These are phyloP conservation scores for Linderina pennispora DNA, from an alignment of 192 early-diverging fungal species.

Conservation along the genomic window DNA sequence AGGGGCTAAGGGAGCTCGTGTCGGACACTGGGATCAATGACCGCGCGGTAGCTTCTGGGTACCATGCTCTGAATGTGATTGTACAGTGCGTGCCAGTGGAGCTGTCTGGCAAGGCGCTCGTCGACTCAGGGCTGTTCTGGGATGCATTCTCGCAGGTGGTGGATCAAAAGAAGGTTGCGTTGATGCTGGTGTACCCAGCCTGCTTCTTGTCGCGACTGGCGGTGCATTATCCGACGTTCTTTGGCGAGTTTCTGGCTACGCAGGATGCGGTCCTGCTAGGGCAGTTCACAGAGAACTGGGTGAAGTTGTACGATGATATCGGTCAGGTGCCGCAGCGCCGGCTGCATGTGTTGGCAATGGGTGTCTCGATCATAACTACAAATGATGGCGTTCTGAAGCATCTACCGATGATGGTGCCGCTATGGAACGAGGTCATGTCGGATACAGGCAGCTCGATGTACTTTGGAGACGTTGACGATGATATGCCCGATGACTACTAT, in stretches of 20 bases:
- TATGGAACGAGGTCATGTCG: slow-evolving; percentile 40
- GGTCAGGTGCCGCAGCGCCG: slow-evolving; percentile 25
- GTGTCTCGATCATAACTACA: slow-evolving; percentile 21
- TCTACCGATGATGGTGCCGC: slow-evolving; percentile 31
- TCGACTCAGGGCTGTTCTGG: slow-evolving; percentile 21
- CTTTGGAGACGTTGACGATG: slow-evolving; percentile 17
- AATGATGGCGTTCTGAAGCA: slow-evolving; percentile 24
- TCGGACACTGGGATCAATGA: slow-evolving; percentile 13
- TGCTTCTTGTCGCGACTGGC: slow-evolving; percentile 30
- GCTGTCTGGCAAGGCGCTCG: slow-evolving; percentile 2
- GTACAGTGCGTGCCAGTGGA: slow-evolving; percentile 27
- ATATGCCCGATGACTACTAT: slow-evolving; percentile 1
- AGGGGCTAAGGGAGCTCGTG: slow-evolving; percentile 22
- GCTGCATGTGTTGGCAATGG: slow-evolving; percentile 20
- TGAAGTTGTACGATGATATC: slow-evolving; percentile 22
- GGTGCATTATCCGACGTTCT: slow-evolving; percentile 25
- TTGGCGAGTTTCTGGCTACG: slow-evolving; percentile 25
- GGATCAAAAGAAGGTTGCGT: slow-evolving; percentile 20
- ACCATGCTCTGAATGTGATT: slow-evolving; percentile 20
- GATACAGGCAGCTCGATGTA: slow-evolving; percentile 29
- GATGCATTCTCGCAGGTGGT: slow-evolving; percentile 29
- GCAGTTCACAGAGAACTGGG: slow-evolving; percentile 28
- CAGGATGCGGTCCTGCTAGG: slow-evolving; percentile 12
- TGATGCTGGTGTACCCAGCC: slow-evolving; percentile 20
- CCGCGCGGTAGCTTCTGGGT: slow-evolving; percentile 23